These are phyloP conservation scores for Ophiostoma piceae DNA, from an alignment of 2,329 filamentous ascomycete species.

Conservation along the genomic window DNA sequence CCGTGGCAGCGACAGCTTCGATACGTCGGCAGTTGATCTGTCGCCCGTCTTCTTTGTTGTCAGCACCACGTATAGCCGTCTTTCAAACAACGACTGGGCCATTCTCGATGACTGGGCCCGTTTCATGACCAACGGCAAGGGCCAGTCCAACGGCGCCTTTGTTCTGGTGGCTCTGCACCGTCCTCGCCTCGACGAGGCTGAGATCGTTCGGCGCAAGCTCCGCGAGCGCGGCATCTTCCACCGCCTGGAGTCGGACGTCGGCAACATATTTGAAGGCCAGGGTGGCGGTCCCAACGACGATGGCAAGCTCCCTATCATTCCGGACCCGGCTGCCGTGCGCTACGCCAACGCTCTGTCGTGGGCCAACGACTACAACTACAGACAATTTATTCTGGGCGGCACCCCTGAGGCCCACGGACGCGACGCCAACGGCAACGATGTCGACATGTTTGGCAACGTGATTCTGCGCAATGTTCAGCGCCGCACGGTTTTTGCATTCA, in stretches of 20 bases:
- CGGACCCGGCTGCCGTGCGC: constrained; percentile 24
- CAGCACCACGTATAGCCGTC: constrained; percentile 40
- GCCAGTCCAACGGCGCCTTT: constrained; percentile 41
- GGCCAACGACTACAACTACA: constrained; percentile 14
- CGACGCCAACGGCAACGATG: constrained; percentile 8
- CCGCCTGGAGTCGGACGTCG: constrained; percentile 27
- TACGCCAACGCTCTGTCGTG: constrained; percentile 24
- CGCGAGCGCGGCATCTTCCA: constrained; percentile 39
- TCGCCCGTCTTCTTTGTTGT: constrained; percentile 41
- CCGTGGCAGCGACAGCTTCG: constrained; percentile 8
- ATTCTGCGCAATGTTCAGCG: constrained; percentile 6
- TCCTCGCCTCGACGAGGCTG: constrained; percentile 35
- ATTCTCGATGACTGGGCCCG: constrained; percentile 42
- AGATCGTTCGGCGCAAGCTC: constrained; percentile 34
- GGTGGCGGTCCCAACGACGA: constrained; percentile 17
- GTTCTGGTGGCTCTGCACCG: constrained; percentile 41
- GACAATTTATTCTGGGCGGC: constrained; percentile 10
- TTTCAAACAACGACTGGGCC: constrained; percentile 38
- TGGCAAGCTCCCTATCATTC: constrained; percentile 9
- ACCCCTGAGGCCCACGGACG: not conserved
- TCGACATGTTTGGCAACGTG: not conserved
- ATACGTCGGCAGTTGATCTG: constrained; percentile 33
- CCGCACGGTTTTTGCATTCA: constrained; percentile 37
- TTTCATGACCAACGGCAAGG: constrained; percentile 42
- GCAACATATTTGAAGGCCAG: constrained; percentile 25